These are phyloP conservation scores for Oenanthe javanica DNA, from an alignment of 140 eudicot species.

Conservation along the genomic window DNA sequence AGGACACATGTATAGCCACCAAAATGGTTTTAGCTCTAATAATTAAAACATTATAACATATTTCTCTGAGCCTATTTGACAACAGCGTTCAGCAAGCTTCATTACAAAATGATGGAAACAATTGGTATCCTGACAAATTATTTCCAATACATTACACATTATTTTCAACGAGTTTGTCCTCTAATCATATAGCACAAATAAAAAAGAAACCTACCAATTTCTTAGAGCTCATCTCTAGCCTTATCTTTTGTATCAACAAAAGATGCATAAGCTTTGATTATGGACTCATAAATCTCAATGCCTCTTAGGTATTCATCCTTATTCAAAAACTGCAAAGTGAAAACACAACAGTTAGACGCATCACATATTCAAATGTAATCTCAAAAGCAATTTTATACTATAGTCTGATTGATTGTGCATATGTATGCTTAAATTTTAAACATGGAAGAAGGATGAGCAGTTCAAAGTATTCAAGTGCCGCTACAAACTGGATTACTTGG, in stretches of 20 bases:
- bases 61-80: neutral
- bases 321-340: conserved; percentile 61
- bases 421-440: neutral
- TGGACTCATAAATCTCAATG: conserved; percentile 63
- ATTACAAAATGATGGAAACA: neutral
- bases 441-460: neutral
- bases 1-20: neutral
- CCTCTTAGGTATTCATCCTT: conserved; percentile 85
- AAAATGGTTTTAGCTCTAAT: neutral
- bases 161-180: neutral
- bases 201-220: neutral
- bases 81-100: neutral
- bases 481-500: neutral
- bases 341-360: conserved; percentile 10
- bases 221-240: conserved; percentile 56
- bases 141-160: neutral
- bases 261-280: conserved; percentile 69
- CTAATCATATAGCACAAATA: neutral
- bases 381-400: neutral
- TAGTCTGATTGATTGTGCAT: neutral
- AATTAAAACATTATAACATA: neutral
- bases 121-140: neutral
- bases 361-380: neutral
- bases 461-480: neutral
- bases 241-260: conserved; percentile 31